Percentiles rank a stretch among this genome's conserved stretches.
These are phyloP conservation scores for Globisporangium parvum DNA, from an alignment of 352 stramenopile species.

Conservation along the genomic window DNA sequence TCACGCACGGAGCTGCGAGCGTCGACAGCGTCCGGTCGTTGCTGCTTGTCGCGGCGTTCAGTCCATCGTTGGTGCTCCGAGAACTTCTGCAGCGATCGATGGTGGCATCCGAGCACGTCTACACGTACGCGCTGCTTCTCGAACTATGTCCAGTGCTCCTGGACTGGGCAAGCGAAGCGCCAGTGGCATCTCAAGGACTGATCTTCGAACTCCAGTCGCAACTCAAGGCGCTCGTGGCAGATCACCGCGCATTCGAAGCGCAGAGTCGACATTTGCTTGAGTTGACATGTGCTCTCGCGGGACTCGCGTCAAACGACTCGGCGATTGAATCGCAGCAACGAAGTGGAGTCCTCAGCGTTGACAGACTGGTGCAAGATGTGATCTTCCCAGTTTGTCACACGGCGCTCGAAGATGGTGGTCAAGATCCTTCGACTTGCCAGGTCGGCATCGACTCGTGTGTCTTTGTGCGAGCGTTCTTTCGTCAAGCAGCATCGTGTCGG, in stretches of 20 bases:
- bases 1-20: slow-evolving; percentile 19
- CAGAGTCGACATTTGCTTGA: slow-evolving; percentile 20
- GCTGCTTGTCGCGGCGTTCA: slow-evolving; percentile 22
- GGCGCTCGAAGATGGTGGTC: background rate
- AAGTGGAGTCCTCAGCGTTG: slow-evolving; percentile 9
- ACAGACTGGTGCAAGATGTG: background rate
- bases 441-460: slow-evolving; percentile 1
- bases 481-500: background rate
- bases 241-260: slow-evolving; percentile 18
- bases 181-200: slow-evolving; percentile 4
- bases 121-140: slow-evolving; percentile 21
- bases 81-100: slow-evolving; percentile 20
- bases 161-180: slow-evolving; percentile 16
- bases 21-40: slow-evolving; percentile 14
- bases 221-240: slow-evolving; percentile 17
- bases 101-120: slow-evolving; percentile 15
- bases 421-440: background rate
- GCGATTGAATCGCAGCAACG: background rate
- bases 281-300: slow-evolving; percentile 20
- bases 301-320: background rate
- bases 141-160: slow-evolving; percentile 23
- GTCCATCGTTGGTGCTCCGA: slow-evolving; percentile 20
- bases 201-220: slow-evolving; percentile 19
- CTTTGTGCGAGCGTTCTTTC: slow-evolving; percentile 9
- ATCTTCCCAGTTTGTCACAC: background rate